A percentile compares a stretch with the other conserved stretches of the same genome.
Conservation (phyloP, 257 asterid species). For the Plantago major region DNA sequence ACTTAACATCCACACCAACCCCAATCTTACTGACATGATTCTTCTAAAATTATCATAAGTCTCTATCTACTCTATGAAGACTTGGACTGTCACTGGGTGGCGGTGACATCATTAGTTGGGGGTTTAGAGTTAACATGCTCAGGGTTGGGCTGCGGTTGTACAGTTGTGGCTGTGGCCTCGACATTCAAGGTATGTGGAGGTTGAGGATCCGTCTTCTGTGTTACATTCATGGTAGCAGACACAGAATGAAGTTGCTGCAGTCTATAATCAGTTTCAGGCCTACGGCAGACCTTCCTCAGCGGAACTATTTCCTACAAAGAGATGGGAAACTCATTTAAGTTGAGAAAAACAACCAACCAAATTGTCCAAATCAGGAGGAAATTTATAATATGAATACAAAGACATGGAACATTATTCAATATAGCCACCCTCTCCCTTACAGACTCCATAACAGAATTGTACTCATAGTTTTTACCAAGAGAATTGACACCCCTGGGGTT, state of each 20-base stretch:
- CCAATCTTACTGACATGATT: too few species aligned
- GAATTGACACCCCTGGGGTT: neutral
- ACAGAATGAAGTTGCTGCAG: slow-evolving; percentile 44
- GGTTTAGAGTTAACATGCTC: slow-evolving; percentile 27
- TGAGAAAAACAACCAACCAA: neutral
- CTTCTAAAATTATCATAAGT: neutral
- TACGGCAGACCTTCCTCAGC: slow-evolving; percentile 49
- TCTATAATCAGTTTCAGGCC: slow-evolving; percentile 64
- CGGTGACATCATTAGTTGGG: slow-evolving; percentile 4
- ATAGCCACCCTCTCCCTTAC: too few species aligned
- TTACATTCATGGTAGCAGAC: slow-evolving; percentile 19
- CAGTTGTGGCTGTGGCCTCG: slow-evolving; percentile 12
- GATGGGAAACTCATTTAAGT: neutral
- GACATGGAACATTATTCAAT: neutral
- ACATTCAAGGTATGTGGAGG: slow-evolving; percentile 20
- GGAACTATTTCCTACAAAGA: slow-evolving; percentile 52
- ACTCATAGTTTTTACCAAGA: neutral
- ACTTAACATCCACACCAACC: too few species aligned
- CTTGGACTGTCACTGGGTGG: slow-evolving; percentile 17
- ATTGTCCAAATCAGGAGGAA: neutral
- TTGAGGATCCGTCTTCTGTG: slow-evolving; percentile 30
- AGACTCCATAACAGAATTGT: neutral
- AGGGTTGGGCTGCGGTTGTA: slow-evolving; percentile 28
- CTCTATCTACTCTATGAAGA: neutral
- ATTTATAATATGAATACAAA: neutral